Evolutionary conservation across 2,329 filamentous ascomycete genomes (phyloP).

Genomic region (Exophiala oligosperma): DNA sequence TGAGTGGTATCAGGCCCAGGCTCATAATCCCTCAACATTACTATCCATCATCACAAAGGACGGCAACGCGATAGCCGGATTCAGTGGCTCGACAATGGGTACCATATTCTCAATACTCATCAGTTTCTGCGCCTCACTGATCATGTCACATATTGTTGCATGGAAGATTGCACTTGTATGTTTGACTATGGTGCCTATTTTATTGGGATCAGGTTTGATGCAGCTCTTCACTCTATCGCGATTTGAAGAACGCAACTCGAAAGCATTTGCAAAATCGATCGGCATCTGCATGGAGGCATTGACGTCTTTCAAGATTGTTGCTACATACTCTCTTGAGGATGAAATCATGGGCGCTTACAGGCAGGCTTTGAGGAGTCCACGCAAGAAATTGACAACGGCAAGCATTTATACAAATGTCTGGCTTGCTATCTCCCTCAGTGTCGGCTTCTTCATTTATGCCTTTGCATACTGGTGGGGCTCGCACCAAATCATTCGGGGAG

Average conservation of each 20-base stretch:
- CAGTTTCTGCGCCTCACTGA: conserved; percentile 67
- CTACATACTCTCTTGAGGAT: conserved; percentile 53
- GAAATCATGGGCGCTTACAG: conserved; percentile 49
- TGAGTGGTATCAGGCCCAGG: conserved; percentile 68
- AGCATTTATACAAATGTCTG: conserved; percentile 49
- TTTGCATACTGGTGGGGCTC: conserved; percentile 74
- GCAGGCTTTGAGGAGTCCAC: conserved; percentile 46
- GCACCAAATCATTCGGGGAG: conserved; percentile 62
- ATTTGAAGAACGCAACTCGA: conserved; percentile 57
- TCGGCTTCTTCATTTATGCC: conserved; percentile 35
- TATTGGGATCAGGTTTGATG: conserved; percentile 69
- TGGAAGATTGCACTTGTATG: conserved; percentile 77
- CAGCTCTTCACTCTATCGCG: conserved; percentile 48
- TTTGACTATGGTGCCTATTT: conserved; percentile 66
- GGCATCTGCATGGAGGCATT: conserved; percentile 55
- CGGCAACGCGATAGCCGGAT: conserved; percentile 63
- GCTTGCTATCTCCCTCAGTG: conserved; percentile 45
- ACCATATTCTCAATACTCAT: conserved; percentile 49
- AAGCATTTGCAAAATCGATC: conserved; percentile 52
- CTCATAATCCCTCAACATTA: conserved; percentile 61
- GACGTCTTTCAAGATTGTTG: conserved; percentile 55
- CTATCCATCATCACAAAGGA: conserved; percentile 70
- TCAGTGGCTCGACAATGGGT: conserved; percentile 43
- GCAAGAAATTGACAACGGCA: conserved; percentile 49
- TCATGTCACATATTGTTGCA: conserved; percentile 68